A percentile compares a stretch with the other conserved stretches of the same genome.
phyloP scores from a whole-genome alignment of 164 flowering plant genomes.

The Nymphaea colorata region DNA sequence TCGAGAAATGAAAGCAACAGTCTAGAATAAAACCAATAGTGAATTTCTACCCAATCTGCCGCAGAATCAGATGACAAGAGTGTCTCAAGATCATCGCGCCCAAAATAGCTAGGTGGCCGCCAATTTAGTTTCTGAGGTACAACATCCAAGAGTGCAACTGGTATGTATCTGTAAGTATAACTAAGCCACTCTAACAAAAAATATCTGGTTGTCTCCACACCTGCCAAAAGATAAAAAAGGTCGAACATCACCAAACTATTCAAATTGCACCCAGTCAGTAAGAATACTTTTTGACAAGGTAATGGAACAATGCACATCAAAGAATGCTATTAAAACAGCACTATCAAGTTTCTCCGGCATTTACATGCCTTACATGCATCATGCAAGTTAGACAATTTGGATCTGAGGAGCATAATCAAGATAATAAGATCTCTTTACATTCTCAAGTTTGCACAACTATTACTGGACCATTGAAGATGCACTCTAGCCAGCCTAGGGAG shows the following conservation, averaged over 20 bases:
- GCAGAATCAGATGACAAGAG: constrained; percentile 96
- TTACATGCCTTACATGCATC: too few species aligned
- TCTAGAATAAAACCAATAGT: neutral
- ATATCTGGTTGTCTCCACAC: constrained; percentile 90
- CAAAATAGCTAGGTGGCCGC: constrained; percentile 86
- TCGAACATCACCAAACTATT: neutral
- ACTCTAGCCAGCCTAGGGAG: too few species aligned
- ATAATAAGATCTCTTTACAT: too few species aligned
- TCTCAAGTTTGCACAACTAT: too few species aligned
- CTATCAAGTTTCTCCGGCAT: neutral
- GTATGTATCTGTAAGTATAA: constrained; percentile 76
- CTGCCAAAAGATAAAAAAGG: constrained; percentile 24
- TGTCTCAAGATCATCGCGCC: constrained; percentile 90
- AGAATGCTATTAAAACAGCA: neutral
- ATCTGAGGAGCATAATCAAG: too few species aligned
- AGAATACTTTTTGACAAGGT: too few species aligned
- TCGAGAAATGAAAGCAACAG: neutral
- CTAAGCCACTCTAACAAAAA: constrained; percentile 97
- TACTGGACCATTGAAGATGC: too few species aligned
- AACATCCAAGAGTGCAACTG: constrained; percentile 81
- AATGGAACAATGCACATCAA: neutral
- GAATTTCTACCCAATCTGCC: constrained; percentile 73
- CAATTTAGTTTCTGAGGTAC: constrained; percentile 76
- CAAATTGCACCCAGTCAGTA: neutral
- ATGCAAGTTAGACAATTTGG: too few species aligned